These are phyloP conservation scores for Starmerella riodocensis DNA, from an alignment of 805 yeast species.

Conservation along the genomic window DNA sequence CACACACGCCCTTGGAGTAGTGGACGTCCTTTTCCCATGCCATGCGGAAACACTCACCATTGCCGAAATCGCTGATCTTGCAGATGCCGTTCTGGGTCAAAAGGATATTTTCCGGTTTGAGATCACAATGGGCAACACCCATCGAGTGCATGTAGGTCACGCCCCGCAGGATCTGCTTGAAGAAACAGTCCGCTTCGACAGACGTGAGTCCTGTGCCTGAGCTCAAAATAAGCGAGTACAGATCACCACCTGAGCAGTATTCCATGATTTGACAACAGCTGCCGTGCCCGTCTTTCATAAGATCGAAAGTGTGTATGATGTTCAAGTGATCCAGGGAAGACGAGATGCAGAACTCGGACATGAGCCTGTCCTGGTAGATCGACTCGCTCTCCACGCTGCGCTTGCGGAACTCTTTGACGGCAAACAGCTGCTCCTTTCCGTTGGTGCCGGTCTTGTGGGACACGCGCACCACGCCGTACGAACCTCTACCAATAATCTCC, in stretches of 20 bases:
- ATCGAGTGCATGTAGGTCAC: conserved; percentile 74
- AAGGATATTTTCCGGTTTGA: conserved; percentile 77
- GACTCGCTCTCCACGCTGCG: conserved; percentile 44
- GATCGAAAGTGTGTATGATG: conserved; percentile 63
- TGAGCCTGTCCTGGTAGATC: conserved; percentile 55
- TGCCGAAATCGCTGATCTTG: conserved; percentile 77
- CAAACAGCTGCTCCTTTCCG: conserved; percentile 39
- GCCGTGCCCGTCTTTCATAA: conserved; percentile 61
- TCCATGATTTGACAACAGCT: conserved; percentile 88
- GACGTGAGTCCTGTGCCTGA: conserved; percentile 43
- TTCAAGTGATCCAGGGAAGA: conserved; percentile 63
- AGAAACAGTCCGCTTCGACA: conserved; percentile 73
- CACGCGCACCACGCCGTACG: conserved; percentile 85
- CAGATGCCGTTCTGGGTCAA: conserved; percentile 53
- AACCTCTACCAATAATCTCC: conserved; percentile 86
- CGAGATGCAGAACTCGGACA: conserved; percentile 83
- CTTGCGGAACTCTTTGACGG: conserved; percentile 63
- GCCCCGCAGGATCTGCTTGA: conserved; percentile 76
- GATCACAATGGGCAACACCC: conserved; percentile 89
- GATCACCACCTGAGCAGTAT: conserved; percentile 79
- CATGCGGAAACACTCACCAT: conserved; percentile 78
- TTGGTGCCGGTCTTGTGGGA: conserved; percentile 46
- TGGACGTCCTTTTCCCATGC: conserved; percentile 75
- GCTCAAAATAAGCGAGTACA: conserved; percentile 45
- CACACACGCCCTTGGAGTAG: conserved; percentile 60